Conservation (phyloP, 257 asterid genomes). For the Solanum acaule region DNA sequence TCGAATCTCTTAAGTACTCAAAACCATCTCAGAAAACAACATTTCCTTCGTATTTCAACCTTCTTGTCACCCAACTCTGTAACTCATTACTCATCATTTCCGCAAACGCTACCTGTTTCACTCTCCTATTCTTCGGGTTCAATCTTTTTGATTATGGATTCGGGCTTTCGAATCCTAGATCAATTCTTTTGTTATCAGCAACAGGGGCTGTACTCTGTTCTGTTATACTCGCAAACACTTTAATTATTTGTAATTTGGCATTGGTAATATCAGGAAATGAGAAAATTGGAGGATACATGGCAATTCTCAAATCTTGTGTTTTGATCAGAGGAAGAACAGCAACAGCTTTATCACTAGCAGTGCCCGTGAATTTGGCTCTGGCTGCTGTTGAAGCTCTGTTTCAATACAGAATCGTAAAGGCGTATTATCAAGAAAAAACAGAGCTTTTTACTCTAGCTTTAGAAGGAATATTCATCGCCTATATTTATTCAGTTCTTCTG, state of each 20-base stretch:
- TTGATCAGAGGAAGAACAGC: conserved; percentile 35
- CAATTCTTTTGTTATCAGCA: conserved; percentile 21
- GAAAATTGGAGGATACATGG: conserved; percentile 30
- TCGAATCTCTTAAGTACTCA: conserved; percentile 15
- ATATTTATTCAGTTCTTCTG: conserved; percentile 36
- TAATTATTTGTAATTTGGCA: conserved; percentile 42
- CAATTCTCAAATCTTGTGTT: conserved; percentile 35
- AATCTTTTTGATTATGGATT: conserved; percentile 16
- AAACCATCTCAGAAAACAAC: background rate
- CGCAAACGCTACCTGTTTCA: conserved; percentile 46
- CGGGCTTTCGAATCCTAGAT: conserved; percentile 17
- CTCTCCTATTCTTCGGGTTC: conserved; percentile 24
- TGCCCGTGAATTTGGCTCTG: conserved; percentile 25
- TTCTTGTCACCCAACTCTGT: conserved; percentile 42
- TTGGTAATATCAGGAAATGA: conserved; percentile 40
- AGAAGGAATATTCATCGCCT: conserved; percentile 48
- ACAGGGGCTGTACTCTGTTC: conserved; percentile 37
- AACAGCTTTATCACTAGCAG: conserved; percentile 51
- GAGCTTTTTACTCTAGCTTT: conserved; percentile 12
- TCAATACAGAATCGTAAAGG: conserved; percentile 39
- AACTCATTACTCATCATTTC: conserved; percentile 35
- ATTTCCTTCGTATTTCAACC: background rate
- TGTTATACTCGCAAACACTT: conserved; percentile 40
- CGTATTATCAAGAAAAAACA: conserved; percentile 1
- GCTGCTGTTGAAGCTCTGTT: conserved; percentile 57